Evolutionary conservation across 805 yeast species (phyloP).

Genomic region (Candida lessepsii): DNA sequence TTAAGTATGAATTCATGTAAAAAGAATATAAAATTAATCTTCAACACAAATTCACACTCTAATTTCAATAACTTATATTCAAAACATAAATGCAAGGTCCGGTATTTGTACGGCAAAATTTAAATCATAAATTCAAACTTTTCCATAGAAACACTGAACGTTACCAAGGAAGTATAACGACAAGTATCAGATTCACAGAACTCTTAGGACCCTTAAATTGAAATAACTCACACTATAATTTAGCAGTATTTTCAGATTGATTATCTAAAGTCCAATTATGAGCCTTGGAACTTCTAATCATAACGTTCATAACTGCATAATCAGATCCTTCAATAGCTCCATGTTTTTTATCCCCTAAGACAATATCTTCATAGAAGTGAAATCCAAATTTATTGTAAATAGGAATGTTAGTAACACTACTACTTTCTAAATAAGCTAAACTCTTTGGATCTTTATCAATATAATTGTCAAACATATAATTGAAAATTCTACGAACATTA

Average conservation of each 20-base stretch:
- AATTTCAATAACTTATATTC: too few species aligned
- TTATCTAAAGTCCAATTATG: constrained; percentile 28
- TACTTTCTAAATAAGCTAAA: constrained; percentile 51
- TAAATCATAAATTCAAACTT: constrained; percentile 4
- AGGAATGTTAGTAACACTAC: constrained; percentile 46
- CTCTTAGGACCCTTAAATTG: neutral
- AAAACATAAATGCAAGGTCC: neutral
- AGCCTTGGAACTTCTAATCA: constrained; percentile 40
- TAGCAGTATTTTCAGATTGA: neutral
- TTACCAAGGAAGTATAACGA: neutral
- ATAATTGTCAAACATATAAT: constrained; percentile 45
- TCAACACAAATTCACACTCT: too few species aligned
- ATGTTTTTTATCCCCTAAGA: constrained; percentile 35
- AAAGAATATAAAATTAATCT: too few species aligned
- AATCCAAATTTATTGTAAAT: constrained; percentile 54
- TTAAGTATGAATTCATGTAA: too few species aligned
- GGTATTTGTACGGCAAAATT: constrained; percentile 1
- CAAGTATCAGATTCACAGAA: neutral
- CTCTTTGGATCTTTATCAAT: constrained; percentile 41
- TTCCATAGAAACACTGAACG: constrained; percentile 4
- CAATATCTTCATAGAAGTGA: constrained; percentile 47
- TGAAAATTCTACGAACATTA: constrained; percentile 49
- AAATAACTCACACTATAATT: constrained; percentile 1
- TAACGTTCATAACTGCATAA: constrained; percentile 43
- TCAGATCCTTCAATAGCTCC: constrained; percentile 36